A percentile compares a stretch with the other conserved stretches of the same genome.
These are phyloP conservation scores for Quercus rubra DNA, from an alignment of 306 rosid species.

Conservation along the genomic window DNA sequence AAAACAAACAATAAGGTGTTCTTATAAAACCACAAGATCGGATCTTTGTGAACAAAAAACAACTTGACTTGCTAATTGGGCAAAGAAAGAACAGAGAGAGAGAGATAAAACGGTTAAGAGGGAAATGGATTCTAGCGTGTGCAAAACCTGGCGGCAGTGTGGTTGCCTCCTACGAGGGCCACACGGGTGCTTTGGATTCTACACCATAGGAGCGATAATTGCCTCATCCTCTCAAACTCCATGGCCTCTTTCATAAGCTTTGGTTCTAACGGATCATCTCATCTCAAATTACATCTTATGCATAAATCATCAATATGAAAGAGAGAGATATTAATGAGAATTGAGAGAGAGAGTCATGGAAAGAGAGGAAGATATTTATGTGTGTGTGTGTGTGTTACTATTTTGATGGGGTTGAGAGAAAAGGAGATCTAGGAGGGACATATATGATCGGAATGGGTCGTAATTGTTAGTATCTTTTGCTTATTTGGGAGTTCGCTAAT, in stretches of 20 bases:
- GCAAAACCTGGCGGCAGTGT: slow-evolving; percentile 72
- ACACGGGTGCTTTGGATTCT: slow-evolving; percentile 44
- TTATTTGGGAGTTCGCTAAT: slow-evolving; percentile 12
- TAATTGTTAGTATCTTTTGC: neutral
- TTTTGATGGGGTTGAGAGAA: neutral
- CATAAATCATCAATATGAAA: slow-evolving; percentile 4
- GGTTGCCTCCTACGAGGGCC: slow-evolving; percentile 80
- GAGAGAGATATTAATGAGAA: neutral
- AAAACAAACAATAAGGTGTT: neutral
- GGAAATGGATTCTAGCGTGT: slow-evolving; percentile 43
- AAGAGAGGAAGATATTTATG: too few relatives aligned
- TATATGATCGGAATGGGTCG: too few relatives aligned
- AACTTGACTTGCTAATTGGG: neutral
- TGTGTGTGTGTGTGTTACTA: too few relatives aligned
- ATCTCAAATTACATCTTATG: too few relatives aligned
- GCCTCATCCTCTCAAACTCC: slow-evolving; percentile 52
- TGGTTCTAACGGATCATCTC: slow-evolving; percentile 17
- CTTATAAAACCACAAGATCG: neutral
- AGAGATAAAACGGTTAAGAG: neutral
- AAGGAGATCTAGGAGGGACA: neutral
- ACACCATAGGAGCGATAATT: slow-evolving; percentile 45
- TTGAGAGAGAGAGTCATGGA: neutral
- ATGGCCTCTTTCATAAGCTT: slow-evolving; percentile 10
- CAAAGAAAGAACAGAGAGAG: neutral
- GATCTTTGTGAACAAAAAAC: neutral